phyloP scores from a whole-genome alignment of 1,139 yeast genomes.

The Lodderomyces pseudojiufengensis region DNA sequence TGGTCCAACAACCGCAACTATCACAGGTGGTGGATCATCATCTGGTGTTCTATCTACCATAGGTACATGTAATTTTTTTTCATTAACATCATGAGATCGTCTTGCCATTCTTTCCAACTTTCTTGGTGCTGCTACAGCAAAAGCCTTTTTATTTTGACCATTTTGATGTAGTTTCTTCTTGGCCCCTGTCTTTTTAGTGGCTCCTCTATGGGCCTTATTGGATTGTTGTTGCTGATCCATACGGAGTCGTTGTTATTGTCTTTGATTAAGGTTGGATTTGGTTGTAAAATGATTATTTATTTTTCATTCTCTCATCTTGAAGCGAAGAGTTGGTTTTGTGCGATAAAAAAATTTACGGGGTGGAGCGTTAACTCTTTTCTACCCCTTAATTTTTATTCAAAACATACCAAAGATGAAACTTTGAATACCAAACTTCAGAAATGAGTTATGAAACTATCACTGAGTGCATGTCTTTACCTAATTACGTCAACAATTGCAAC shows the following conservation, averaged over 20 bases:
- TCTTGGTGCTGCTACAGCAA: conserved; percentile 89
- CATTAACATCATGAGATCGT: conserved; percentile 82
- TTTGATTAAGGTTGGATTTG: neutral
- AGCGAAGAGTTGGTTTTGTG: neutral
- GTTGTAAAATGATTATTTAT: neutral
- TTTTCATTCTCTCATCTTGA: too few species aligned
- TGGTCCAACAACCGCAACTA: conserved; percentile 97
- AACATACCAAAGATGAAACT: too few species aligned
- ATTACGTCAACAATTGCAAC: neutral
- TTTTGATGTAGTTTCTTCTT: conserved; percentile 87
- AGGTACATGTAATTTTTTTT: conserved; percentile 88
- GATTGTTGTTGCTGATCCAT: conserved; percentile 36
- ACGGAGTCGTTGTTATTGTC: neutral
- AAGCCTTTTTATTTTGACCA: conserved; percentile 92
- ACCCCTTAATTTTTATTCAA: too few species aligned
- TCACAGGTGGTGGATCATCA: conserved; percentile 95
- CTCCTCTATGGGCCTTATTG: conserved; percentile 59
- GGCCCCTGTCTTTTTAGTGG: conserved; percentile 57
- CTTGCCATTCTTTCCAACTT: conserved; percentile 82
- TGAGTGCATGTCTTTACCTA: conserved; percentile 2
- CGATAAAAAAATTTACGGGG: too few species aligned
- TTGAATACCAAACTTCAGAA: neutral
- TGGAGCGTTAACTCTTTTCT: too few species aligned
- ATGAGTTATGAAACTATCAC: neutral
- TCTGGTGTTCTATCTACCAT: conserved; percentile 98